Base-by-base conservation (phyloP, 2,329 filamentous ascomycete genomes). In the Stachybotrys echinatus region DNA sequence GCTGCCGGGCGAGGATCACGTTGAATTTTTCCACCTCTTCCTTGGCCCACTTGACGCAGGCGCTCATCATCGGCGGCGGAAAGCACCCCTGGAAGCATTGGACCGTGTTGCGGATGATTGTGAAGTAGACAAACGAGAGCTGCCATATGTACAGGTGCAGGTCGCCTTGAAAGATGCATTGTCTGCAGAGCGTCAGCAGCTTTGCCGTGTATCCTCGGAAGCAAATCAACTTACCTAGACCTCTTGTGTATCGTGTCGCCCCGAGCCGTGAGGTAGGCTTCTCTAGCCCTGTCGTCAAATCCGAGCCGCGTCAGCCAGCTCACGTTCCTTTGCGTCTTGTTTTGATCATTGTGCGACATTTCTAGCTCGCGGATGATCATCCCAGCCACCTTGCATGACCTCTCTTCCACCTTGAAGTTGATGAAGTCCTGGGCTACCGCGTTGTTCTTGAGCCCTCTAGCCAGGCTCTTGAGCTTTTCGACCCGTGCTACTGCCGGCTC, bases 1-100 rank as follows among this genome's bases (percentile, higher is more conserved):
- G 74, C 70, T 97, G 94, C 52, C 92, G 78, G 34, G 80, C 83
- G 37, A 99, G 75, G 47, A 94, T 84, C 43, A 77, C 78, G 61
- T 96, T 97, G 74, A 97, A 97, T 2, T 84, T 84, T 59, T 96
- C 92, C 2, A 97, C 84, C 64, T 95, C 85, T 59, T 94, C 87
- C 69, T 96, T 97, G n/a, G 91, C 92, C 94, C 94, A 99, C 64
- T 92, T 95, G 60, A 99, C 92, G 60, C 91, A 95, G 1, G 92
- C 91, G 61, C 90, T 95, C 80, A 94, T 95, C 74, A 94, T 89
- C 14, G 84, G 77, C 22, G 89, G 80, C 12, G 91, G 86, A 65
- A 97, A 97, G 65, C 90, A 95, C 48, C 76, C 74, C 63, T 95
- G 90, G 69, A 94, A 96, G 62, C 89, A 92, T 61, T 82, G 81